These are phyloP conservation scores for Nakazawaea wyomingensis DNA, from an alignment of 805 yeast genomes.

Conservation along the genomic window DNA sequence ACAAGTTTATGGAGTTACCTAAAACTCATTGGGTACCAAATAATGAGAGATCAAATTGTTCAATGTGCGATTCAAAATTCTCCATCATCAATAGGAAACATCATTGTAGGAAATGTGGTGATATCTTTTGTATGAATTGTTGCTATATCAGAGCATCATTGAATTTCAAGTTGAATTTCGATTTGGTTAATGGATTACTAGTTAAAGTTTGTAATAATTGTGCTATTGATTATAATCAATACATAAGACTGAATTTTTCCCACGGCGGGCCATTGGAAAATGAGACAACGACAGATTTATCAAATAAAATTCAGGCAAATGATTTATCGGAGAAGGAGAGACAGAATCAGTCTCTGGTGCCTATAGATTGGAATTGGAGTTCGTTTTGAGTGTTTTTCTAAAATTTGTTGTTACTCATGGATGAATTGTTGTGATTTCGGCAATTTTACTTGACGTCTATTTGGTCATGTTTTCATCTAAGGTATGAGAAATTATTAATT, in stretches of 20 bases:
- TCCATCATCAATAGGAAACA: conserved; percentile 32
- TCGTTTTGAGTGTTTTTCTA: conserved; percentile 30
- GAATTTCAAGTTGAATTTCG: conserved; percentile 30
- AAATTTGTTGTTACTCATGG: no score
- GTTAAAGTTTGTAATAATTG: conserved; percentile 25
- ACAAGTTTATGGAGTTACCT: conserved; percentile 35
- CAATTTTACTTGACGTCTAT: no score
- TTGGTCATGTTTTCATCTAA: no score
- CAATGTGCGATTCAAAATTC: conserved; percentile 22
- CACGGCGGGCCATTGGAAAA: conserved; percentile 27
- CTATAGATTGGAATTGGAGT: conserved; percentile 50
- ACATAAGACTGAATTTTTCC: conserved; percentile 14
- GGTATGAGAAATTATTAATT: no score
- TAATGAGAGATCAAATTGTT: conserved; percentile 32
- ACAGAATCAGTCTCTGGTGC: conserved; percentile 21
- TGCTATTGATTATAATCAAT: conserved; percentile 30
- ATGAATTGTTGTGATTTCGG: no score
- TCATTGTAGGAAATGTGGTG: conserved; percentile 50
- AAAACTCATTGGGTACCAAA: conserved; percentile 51
- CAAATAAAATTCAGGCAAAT: conserved; percentile 5
- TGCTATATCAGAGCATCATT: conserved; percentile 24
- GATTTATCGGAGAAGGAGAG: conserved; percentile 15
- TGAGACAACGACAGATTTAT: conserved; percentile 22
- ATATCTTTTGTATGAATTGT: conserved; percentile 35
- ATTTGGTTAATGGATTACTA: conserved; percentile 22